A percentile compares a stretch with the other conserved stretches of the same genome.
phyloP scores from a whole-genome alignment of 169 alveolate genomes.

The Cryptosporidium bovis region DNA sequence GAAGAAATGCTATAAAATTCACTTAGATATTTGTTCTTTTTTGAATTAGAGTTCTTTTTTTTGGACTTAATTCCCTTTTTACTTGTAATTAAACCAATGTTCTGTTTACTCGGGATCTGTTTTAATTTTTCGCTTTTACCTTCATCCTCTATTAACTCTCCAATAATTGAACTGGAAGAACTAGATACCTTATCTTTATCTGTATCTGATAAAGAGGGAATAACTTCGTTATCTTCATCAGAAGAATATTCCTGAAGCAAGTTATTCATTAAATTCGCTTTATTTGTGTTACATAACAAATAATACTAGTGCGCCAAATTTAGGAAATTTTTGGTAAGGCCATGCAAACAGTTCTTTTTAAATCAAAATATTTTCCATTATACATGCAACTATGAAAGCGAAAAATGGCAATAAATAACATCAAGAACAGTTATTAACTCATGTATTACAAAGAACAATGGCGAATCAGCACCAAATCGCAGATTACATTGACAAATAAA shows the following conservation, averaged over 20 bases:
- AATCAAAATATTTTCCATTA: no score
- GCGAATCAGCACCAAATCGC: no score
- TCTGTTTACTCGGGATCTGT: neutral
- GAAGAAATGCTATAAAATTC: conserved; percentile 16
- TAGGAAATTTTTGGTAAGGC: no score
- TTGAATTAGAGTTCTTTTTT: conserved; percentile 1
- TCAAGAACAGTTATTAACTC: no score
- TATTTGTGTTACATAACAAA: no score
- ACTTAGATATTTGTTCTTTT: conserved; percentile 31
- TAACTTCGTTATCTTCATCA: neutral
- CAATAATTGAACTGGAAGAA: no score
- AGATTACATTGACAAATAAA: neutral
- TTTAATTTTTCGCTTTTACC: neutral
- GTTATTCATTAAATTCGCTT: neutral
- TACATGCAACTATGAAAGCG: no score
- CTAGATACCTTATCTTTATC: no score
- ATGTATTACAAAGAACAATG: no score
- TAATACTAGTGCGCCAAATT: no score
- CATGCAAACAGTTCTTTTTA: no score
- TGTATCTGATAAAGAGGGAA: neutral
- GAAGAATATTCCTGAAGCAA: conserved; percentile 4
- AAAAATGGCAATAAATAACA: no score
- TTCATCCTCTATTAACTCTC: neutral
- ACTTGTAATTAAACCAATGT: neutral
- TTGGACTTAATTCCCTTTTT: neutral